Evolutionary conservation across 2,329 filamentous ascomycete genomes (phyloP), one percentile per base, ranked within the genome.

Genomic region (Plenodomus biglobosus): DNA sequence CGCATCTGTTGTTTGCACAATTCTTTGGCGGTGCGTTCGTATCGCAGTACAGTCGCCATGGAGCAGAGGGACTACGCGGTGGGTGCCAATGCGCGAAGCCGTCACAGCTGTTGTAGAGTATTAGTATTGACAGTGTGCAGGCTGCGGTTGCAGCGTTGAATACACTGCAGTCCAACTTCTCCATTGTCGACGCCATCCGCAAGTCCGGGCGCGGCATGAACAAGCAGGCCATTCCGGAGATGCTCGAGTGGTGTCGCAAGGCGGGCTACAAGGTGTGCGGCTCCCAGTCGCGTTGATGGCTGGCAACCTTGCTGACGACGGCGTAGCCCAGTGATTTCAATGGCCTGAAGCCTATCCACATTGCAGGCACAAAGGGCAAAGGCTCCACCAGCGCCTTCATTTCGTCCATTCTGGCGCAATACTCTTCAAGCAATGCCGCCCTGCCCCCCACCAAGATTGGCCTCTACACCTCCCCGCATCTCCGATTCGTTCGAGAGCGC

Each of bases 331-430:
- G 80, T 13, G 82, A 85, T 50, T 79, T 87, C 58, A 76, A 85
- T 54, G 73, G 66, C 8, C 65, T 87, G 53, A 85, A 81, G 50
- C 75, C 80, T 57, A 84, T 97, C 52, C 92, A 97, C 68, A 85
- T 97, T 38, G 89, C 92, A 1, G 92, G 92, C 11, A 96, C 92
- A 3, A 97, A 96, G 71, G 92, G 92, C 51, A 97, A 96, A 71
- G 92, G 92, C 35, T 94, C 89, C 2, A 91, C 90, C 0, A 90
- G 88, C 56, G 87, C 92, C 8, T 92, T 92, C 69, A 82, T 90
- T 17, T 90, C 90, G 13, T 85, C 85, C 2, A 88, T 95, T 54
- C 77, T 96, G n/a, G 75, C 78, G 3, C 82, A 86, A 59, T 86
- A 86, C 64, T 70, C 76, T 2, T 66, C 74, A 2, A 48, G 64